Conservation (phyloP, 2,329 filamentous ascomycete genomes). For the Atkinsonella hypoxylon region DNA sequence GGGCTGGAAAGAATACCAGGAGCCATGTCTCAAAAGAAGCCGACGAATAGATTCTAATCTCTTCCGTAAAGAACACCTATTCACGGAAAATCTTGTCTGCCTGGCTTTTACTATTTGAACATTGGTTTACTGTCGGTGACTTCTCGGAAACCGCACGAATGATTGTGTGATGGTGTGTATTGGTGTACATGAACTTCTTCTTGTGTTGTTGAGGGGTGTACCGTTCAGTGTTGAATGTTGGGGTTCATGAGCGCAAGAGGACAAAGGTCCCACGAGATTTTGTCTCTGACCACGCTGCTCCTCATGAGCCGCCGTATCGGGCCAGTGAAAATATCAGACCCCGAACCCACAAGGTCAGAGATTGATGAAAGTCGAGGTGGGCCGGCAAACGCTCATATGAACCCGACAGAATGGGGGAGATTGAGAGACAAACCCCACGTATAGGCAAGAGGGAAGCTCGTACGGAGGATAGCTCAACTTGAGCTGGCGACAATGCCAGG, state of each 20-base stretch:
- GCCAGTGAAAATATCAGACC: not conserved
- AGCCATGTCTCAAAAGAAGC: slow-evolving; percentile 3
- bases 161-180: too few relatives aligned
- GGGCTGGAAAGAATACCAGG: slow-evolving; percentile 6
- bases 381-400: not conserved
- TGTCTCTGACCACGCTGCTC: not conserved
- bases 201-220: not conserved
- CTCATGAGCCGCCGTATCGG: not conserved
- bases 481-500: not conserved
- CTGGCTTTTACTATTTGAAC: too few relatives aligned
- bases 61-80: not conserved
- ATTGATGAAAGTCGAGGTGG: not conserved
- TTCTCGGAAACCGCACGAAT: too few relatives aligned
- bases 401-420: not conserved
- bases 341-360: slow-evolving; percentile 1
- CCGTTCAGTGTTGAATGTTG: not conserved
- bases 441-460: not conserved
- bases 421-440: not conserved
- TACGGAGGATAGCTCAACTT: not conserved
- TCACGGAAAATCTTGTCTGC: too few relatives aligned
- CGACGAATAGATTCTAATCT: not conserved
- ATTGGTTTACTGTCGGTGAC: too few relatives aligned
- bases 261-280: not conserved
- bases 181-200: not conserved
- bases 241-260: not conserved